Base-by-base conservation (phyloP, 805 yeast species). In the Sungouiozyma ichnusensis region DNA sequence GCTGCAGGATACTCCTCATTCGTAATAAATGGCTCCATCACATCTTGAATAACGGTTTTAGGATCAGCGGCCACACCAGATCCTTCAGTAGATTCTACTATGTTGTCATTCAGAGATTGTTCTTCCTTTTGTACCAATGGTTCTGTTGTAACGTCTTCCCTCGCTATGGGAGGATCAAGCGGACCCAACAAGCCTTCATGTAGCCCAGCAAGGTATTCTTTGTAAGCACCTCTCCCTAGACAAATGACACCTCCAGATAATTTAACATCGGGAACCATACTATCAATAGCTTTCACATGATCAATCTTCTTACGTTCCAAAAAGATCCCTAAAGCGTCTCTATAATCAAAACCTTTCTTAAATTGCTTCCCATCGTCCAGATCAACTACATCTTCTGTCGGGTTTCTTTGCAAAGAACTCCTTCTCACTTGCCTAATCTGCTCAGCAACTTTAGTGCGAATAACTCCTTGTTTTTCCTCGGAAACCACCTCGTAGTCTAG, bases 171-270 rank as follows among this genome's bases (percentile, higher is more conserved):
- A 43, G 67, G 62, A 14, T 74, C 86, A 44, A 90, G 66, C 2
- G 97, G 97, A 0, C 98, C 98, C 37, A 92, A 63, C 57, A 92
- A 71, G 4, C 98, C 98, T 66, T 92, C 98, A 52, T 92, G 96
- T 9, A 92, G 59, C 8, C 99, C 99, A 36, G 74, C 72, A 41
- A 92, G 59, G 58, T 86, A 92, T 68, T 92, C 99, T 60, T 90
- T 90, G 60, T 76, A 92, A 0, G 97, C 90, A 44, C 98, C 98
- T 59, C 99, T 73, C 3, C 99, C 99, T 19, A 92, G 66, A 58
- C 96, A 85, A 16, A 92, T 73, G 11, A 87, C 81, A 36, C 97
- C 98, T 19, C 97, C 97, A 7, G 79, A 74, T 20, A 69, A 41
- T 13, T 58, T 57, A 2, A 76, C 72, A 27, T 69, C 68, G 2